phyloP scores from a whole-genome alignment of 805 yeast genomes.

The Tetrapisispora taiwanensis region DNA sequence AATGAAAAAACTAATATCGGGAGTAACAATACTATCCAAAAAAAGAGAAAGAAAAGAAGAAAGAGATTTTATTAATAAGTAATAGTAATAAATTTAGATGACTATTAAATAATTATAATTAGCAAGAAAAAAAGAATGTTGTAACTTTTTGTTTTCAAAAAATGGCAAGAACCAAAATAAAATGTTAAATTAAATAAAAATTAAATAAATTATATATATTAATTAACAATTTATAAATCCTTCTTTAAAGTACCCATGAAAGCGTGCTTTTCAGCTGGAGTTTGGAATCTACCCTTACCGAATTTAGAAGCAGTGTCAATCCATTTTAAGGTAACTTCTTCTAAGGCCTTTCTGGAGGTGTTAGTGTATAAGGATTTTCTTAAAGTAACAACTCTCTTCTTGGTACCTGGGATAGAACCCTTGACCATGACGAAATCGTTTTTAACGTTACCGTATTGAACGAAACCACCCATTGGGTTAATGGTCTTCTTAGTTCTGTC shows the following conservation, averaged over 20 bases:
- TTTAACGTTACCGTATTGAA: slow-evolving; percentile 95
- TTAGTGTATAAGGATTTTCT: slow-evolving; percentile 97
- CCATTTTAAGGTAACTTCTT: slow-evolving; percentile 96
- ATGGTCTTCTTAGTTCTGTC: slow-evolving; percentile 99
- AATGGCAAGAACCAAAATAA: not conserved
- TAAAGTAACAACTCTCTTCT: slow-evolving; percentile 98
- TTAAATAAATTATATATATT: not conserved
- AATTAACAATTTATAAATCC: slow-evolving; percentile 51
- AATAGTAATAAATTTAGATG: not conserved
- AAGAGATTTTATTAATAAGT: not conserved
- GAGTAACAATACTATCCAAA: not conserved
- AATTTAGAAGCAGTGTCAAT: slow-evolving; percentile 99
- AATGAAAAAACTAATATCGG: no score
- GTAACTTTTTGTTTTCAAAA: not conserved
- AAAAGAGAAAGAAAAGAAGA: slow-evolving; percentile 1
- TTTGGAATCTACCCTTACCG: slow-evolving; percentile 99
- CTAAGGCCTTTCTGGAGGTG: slow-evolving; percentile 96
- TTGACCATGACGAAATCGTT: slow-evolving; percentile 95
- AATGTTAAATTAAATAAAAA: not conserved
- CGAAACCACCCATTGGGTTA: slow-evolving; percentile 99
- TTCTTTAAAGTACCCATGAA: slow-evolving; percentile 99
- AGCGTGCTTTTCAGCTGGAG: slow-evolving; percentile 99
- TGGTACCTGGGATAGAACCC: slow-evolving; percentile 99
- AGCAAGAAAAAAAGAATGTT: no score
- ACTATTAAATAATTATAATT: not conserved